Base-by-base conservation (phyloP, 2,329 filamentous ascomycete species). In the Ceratocystis alfenasii region DNA sequence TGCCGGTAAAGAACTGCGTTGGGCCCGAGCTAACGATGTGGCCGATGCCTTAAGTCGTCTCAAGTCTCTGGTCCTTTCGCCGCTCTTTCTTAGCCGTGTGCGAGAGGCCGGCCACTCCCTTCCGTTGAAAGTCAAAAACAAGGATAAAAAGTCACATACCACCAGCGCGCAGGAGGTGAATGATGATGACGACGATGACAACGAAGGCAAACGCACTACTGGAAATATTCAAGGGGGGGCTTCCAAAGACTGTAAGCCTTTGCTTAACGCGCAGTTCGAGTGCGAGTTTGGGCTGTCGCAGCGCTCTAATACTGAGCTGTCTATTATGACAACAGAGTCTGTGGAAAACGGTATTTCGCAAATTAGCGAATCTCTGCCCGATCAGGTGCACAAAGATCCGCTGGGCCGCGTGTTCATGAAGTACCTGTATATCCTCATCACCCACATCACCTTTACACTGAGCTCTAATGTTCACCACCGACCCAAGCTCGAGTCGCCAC, bases 1-100 rank as follows among this genome's bases (percentile, higher is more conserved):
- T 68, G 77, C 85, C 41, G 82, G 83, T 69, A 82, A 84, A 68
- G 80, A 85, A 46, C 80, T 82, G 36, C 77, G 82, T 71, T 83
- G 82, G 77, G 66, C 66, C 6, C 66, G 66, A 5, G 57, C 66
- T 12, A 62, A 46, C 36, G 57, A 65, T 25, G 33, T 67, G 20
- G 44, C n/a, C 30, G 59, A 65, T 28, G 53, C 63, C 36, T 25
- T 67, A 3, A 30, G 45, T 7, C 45, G 66, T 22, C 63, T 67
- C 57, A 67, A 67, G 30, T 65, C 66, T n/a, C 63, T 65, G 17
- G 62, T 65, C 15, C 63, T 65, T 20, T 65, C 66, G 17, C 63
- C 63, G n/a, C 36, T 57, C 17, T 67, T 67, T 30, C 57, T 67
- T 8, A n/a, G 28, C 20, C 63, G 66, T 41, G 33, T 63, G 20